Conservation (phyloP, 116 monocot species). For the Cymodocea nodosa region DNA sequence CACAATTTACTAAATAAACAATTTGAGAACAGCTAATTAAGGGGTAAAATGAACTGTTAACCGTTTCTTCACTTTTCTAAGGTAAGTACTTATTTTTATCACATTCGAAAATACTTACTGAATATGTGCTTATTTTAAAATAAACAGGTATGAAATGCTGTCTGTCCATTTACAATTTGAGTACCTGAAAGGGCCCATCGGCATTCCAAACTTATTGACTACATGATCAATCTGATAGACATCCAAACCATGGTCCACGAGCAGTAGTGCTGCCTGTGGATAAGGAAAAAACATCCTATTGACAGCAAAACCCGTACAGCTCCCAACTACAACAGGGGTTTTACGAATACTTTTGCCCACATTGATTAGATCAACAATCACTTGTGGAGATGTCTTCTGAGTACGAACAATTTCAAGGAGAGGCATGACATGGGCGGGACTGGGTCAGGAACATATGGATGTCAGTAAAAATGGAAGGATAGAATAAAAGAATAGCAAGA, state of each 20-base stretch:
- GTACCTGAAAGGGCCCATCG: conserved; percentile 98
- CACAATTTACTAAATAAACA: background rate
- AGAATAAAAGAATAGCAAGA: background rate
- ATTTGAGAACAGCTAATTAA: too few species aligned
- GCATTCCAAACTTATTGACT: conserved; percentile 90
- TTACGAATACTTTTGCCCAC: conserved; percentile 81
- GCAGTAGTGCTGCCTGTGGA: conserved; percentile 64
- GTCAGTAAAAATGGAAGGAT: background rate
- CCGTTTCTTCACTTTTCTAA: too few species aligned
- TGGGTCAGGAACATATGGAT: conserved; percentile 17
- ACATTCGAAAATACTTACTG: too few species aligned
- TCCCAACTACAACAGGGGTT: conserved; percentile 84
- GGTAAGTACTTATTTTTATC: too few species aligned
- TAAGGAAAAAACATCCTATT: conserved; percentile 97
- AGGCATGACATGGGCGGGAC: conserved; percentile 95
- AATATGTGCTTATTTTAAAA: too few species aligned
- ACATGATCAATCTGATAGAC: conserved; percentile 69
- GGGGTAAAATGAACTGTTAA: too few species aligned
- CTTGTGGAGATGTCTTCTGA: conserved; percentile 75
- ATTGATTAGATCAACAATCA: conserved; percentile 71
- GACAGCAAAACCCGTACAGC: conserved; percentile 94
- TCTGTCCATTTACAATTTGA: background rate
- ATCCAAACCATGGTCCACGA: conserved; percentile 78
- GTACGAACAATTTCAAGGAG: conserved; percentile 90
- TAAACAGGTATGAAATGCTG: too few species aligned